A percentile compares a stretch with the other conserved stretches of the same genome.
Evolutionary conservation across 2,329 filamentous ascomycete species (phyloP).

Genomic region (Diaporthe eres): DNA sequence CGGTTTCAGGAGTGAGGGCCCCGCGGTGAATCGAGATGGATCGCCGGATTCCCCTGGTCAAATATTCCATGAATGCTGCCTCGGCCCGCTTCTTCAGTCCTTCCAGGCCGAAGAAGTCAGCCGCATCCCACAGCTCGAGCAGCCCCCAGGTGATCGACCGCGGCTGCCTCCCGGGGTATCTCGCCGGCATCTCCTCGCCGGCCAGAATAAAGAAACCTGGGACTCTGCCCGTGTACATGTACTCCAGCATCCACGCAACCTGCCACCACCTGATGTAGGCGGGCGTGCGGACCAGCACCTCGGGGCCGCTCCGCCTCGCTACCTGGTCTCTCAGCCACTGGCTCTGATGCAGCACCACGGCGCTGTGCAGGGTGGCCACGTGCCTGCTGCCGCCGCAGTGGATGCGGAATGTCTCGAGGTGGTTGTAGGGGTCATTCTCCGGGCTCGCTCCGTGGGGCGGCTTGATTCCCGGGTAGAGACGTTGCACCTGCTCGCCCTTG

Average conservation of each 20-base stretch:
- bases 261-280: neutral
- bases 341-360: slow-evolving; percentile 1
- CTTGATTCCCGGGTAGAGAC: neutral
- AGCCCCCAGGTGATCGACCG: neutral
- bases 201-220: neutral
- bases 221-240: neutral
- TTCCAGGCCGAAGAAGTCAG: neutral
- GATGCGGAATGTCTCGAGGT: neutral
- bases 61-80: neutral
- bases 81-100: neutral
- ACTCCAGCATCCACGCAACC: neutral
- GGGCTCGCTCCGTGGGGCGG: neutral
- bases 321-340: neutral
- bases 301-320: neutral
- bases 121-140: neutral
- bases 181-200: neutral
- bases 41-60: neutral
- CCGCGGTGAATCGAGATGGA: neutral
- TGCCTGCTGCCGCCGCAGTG: neutral
- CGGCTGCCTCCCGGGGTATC: too few relatives aligned
- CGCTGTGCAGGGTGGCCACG: neutral
- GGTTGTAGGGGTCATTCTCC: neutral
- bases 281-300: neutral
- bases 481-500: neutral
- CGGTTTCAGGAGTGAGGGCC: neutral